A percentile compares a stretch with the other conserved stretches of the same genome.
Conservation (phyloP, 108 stramenopile genomes). For the Chaetoceros tenuissimus region DNA sequence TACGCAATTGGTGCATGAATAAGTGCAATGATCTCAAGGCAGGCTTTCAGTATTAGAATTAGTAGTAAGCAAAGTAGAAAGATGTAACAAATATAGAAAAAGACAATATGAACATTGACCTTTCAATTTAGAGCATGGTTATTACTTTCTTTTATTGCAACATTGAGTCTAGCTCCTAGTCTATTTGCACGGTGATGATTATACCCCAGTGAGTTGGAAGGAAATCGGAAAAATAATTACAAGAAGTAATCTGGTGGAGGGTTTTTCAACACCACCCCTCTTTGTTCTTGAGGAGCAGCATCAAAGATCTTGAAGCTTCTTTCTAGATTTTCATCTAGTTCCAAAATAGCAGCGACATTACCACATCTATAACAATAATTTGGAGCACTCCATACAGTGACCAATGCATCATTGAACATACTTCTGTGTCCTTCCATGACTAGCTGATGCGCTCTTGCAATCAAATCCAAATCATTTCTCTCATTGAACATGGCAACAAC, state of each 20-base stretch:
- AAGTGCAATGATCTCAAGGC: no score
- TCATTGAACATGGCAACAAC: conserved; percentile 97
- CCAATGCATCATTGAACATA: conserved; percentile 92
- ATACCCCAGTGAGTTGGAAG: no score
- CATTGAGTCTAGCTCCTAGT: no score
- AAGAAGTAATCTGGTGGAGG: conserved; percentile 97
- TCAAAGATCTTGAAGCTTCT: conserved; percentile 93
- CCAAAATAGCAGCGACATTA: conserved; percentile 94
- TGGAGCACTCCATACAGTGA: conserved; percentile 98
- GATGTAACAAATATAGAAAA: no score
- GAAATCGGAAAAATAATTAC: conserved; percentile 46
- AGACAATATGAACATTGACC: no score
- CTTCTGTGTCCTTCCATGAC: conserved; percentile 97
- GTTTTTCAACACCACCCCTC: conserved; percentile 91
- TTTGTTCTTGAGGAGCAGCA: conserved; percentile 93
- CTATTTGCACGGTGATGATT: no score
- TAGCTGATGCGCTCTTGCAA: conserved; percentile 95
- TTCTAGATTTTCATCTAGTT: conserved; percentile 92
- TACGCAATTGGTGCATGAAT: no score
- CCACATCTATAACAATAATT: conserved; percentile 99
- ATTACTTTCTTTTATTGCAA: no score
- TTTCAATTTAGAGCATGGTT: no score
- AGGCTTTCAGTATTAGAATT: no score
- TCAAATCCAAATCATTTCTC: conserved; percentile 84
- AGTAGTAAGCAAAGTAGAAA: no score